These are phyloP conservation scores for Rhizophlyctis rosea DNA, from an alignment of 192 early-diverging fungal genomes.

Conservation along the genomic window DNA sequence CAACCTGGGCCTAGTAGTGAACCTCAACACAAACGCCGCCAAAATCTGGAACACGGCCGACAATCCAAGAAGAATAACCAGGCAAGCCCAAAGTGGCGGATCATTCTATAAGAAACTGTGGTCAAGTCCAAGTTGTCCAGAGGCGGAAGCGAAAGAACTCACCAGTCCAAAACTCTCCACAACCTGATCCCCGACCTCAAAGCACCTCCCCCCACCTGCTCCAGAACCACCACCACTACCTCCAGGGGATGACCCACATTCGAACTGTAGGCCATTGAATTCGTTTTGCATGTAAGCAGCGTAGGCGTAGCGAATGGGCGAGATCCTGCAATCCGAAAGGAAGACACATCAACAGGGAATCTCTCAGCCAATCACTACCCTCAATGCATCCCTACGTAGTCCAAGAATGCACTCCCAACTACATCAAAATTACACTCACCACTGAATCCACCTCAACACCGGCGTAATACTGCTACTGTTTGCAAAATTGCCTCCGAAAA, in stretches of 20 bases:
- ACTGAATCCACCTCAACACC: conserved; percentile 40
- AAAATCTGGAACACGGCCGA: conserved; percentile 10
- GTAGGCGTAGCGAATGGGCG: conserved; percentile 42
- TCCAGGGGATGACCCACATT: too few relatives aligned
- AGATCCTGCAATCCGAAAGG: conserved; percentile 38
- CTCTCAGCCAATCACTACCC: not conserved
- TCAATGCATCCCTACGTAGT: too few relatives aligned
- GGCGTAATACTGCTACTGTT: conserved; percentile 37
- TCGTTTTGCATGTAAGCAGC: conserved; percentile 49
- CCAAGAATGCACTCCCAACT: not conserved
- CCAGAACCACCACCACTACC: conserved; percentile 10
- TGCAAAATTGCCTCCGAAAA: conserved; percentile 45
- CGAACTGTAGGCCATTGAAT: conserved; percentile 35
- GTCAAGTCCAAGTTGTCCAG: too few relatives aligned
- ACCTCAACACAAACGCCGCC: conserved; percentile 8
- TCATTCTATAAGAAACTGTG: conserved; percentile 5
- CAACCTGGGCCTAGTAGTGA: conserved; percentile 15
- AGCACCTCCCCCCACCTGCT: conserved; percentile 4
- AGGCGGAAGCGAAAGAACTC: not conserved
- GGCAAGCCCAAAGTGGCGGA: conserved; percentile 12
- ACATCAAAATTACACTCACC: conserved; percentile 5
- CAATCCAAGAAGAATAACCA: conserved; percentile 4
- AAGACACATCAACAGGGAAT: not conserved
- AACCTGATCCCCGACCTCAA: not conserved
- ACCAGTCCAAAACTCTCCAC: conserved; percentile 13